These are phyloP conservation scores for Penicillium daleae DNA, from an alignment of 495 filamentous ascomycete species.

Conservation along the genomic window DNA sequence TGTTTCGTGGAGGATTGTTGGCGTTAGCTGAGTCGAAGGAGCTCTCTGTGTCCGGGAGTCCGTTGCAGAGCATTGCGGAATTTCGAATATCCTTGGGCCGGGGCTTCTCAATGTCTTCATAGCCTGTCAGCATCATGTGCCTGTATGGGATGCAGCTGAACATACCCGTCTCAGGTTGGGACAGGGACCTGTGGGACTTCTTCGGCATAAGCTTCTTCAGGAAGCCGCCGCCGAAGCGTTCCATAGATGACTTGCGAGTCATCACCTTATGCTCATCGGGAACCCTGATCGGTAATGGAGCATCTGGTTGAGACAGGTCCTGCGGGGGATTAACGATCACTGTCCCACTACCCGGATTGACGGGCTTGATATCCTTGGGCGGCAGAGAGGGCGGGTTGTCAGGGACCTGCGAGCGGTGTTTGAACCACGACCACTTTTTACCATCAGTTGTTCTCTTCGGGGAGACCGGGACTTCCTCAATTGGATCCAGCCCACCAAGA, in stretches of 20 bases:
- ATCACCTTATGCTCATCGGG: conserved; percentile 1
- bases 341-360: conserved; percentile 33
- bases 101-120: conserved; percentile 6
- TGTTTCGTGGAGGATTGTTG: conserved; percentile 18
- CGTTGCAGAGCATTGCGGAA: conserved; percentile 22
- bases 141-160: conserved; percentile 7
- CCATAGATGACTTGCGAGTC: conserved; percentile 32
- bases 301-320: not conserved
- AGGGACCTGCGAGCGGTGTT: conserved; percentile 52
- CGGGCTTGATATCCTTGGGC: conserved; percentile 22
- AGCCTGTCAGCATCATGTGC: not conserved
- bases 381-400: conserved; percentile 28
- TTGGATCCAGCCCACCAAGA: conserved; percentile 33
- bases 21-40: conserved; percentile 22
- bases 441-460: conserved; percentile 37
- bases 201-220: conserved; percentile 42
- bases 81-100: conserved; percentile 15
- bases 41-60: conserved; percentile 19
- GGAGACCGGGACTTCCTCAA: conserved; percentile 35
- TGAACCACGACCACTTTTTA: conserved; percentile 72
- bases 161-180: conserved; percentile 29
- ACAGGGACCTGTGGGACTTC: conserved; percentile 30
- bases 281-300: not conserved
- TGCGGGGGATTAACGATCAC: conserved; percentile 31
- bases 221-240: conserved; percentile 30